These are phyloP conservation scores for Cruciata laevipes DNA, from an alignment of 257 asterid species.

Conservation along the genomic window DNA sequence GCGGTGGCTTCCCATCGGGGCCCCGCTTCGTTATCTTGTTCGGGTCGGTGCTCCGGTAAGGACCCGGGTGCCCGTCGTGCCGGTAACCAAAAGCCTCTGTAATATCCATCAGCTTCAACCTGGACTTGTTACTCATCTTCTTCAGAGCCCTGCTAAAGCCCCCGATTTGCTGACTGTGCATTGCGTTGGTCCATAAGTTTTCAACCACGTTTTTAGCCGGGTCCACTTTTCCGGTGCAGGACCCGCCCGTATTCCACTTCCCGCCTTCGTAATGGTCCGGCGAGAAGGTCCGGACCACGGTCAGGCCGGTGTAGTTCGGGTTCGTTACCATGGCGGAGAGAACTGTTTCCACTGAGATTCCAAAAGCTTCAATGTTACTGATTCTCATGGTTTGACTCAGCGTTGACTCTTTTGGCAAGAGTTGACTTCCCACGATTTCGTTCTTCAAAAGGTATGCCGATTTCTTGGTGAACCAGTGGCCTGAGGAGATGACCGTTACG, in stretches of 20 bases:
- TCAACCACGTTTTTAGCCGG: slow-evolving; percentile 59
- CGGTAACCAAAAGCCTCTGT: slow-evolving; percentile 65
- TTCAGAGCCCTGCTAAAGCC: slow-evolving; percentile 53
- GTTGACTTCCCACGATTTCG: slow-evolving; percentile 83
- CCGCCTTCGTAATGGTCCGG: slow-evolving; percentile 97
- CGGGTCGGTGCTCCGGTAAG: slow-evolving; percentile 78
- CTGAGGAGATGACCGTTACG: slow-evolving; percentile 82
- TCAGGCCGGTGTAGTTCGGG: slow-evolving; percentile 75
- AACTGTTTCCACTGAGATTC: slow-evolving; percentile 72
- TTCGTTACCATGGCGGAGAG: slow-evolving; percentile 67
- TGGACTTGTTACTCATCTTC: slow-evolving; percentile 63
- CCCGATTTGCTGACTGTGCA: slow-evolving; percentile 74
- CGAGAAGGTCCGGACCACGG: slow-evolving; percentile 73
- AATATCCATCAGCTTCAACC: slow-evolving; percentile 63
- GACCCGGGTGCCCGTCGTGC: slow-evolving; percentile 97
- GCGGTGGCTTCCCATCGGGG: slow-evolving; percentile 89
- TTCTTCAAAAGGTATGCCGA: slow-evolving; percentile 74
- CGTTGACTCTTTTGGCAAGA: slow-evolving; percentile 65
- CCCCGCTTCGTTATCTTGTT: slow-evolving; percentile 79
- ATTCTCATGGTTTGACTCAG: slow-evolving; percentile 30
- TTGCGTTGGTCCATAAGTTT: slow-evolving; percentile 61
- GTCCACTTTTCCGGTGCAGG: slow-evolving; percentile 73
- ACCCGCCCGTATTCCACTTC: slow-evolving; percentile 92
- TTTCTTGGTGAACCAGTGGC: slow-evolving; percentile 97
- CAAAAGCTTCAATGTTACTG: slow-evolving; percentile 68